phyloP scores from a whole-genome alignment of 1,284 basidiomycete genomes.

The Microbotryum lychnidis-dioicae region DNA sequence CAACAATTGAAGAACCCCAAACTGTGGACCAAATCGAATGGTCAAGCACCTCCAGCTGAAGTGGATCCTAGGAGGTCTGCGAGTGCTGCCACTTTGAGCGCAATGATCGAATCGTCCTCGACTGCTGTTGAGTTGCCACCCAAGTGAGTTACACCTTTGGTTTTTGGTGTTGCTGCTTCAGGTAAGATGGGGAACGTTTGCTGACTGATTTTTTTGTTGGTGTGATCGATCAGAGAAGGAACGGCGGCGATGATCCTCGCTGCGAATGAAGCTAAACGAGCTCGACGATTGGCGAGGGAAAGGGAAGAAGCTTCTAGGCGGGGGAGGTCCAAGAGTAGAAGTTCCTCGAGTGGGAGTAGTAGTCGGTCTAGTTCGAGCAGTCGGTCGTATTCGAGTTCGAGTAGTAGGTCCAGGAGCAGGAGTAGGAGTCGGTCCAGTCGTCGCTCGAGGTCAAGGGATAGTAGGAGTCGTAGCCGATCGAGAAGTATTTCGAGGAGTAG shows the following conservation, averaged over 20 bases:
- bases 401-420: neutral
- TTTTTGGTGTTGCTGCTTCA: too few species aligned
- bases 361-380: conserved; percentile 7
- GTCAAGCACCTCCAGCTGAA: conserved; percentile 1
- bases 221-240: conserved; percentile 13
- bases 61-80: neutral
- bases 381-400: neutral
- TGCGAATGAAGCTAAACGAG: conserved; percentile 26
- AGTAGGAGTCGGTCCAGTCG: neutral
- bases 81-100: neutral
- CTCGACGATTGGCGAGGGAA: neutral
- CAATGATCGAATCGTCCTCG: neutral
- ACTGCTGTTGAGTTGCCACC: neutral
- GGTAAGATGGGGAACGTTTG: too few species aligned
- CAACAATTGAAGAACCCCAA: conserved; percentile 31
- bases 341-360: conserved; percentile 3
- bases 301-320: neutral
- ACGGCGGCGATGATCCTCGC: conserved; percentile 28
- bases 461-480: neutral
- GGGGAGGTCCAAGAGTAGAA: neutral
- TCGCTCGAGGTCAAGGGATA: conserved; percentile 8
- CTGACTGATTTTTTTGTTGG: too few species aligned
- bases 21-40: conserved; percentile 11
- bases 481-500: neutral
- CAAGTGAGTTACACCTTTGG: neutral